phyloP scores from a whole-genome alignment of 805 yeast species.

The Candida maesae region DNA sequence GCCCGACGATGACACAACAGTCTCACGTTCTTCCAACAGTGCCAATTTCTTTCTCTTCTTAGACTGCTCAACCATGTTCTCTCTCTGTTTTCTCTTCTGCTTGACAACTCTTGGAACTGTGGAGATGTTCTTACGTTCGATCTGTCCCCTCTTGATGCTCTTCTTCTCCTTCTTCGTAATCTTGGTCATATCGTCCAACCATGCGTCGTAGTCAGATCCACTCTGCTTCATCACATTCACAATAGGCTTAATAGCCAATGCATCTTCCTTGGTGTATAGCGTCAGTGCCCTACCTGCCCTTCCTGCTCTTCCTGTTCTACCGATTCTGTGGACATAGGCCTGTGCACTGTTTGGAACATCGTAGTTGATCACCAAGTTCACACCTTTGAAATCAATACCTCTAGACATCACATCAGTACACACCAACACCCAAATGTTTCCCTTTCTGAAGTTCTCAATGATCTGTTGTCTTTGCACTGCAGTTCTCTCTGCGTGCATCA shows the following conservation, averaged over 20 bases:
- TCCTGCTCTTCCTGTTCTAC: slow-evolving; percentile 98
- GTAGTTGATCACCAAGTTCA: slow-evolving; percentile 89
- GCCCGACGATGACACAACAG: slow-evolving; percentile 7
- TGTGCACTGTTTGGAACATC: slow-evolving; percentile 95
- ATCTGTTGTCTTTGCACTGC: slow-evolving; percentile 82
- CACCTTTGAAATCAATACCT: slow-evolving; percentile 97
- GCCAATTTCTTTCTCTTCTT: slow-evolving; percentile 46
- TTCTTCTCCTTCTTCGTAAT: slow-evolving; percentile 61
- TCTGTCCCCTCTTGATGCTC: slow-evolving; percentile 50
- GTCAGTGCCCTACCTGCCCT: slow-evolving; percentile 84
- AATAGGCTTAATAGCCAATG: slow-evolving; percentile 69
- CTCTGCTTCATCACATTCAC: slow-evolving; percentile 95
- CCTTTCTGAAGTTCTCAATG: slow-evolving; percentile 79
- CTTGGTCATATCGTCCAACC: slow-evolving; percentile 77
- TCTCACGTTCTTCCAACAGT: slow-evolving; percentile 5
- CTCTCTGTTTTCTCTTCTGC: slow-evolving; percentile 56
- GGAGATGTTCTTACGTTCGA: slow-evolving; percentile 70
- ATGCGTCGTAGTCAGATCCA: slow-evolving; percentile 66
- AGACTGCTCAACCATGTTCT: slow-evolving; percentile 73
- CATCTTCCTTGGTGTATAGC: slow-evolving; percentile 88
- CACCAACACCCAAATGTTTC: slow-evolving; percentile 93
- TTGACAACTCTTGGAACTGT: slow-evolving; percentile 75
- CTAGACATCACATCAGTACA: slow-evolving; percentile 95
- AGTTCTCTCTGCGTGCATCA: slow-evolving; percentile 92
- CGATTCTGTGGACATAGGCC: slow-evolving; percentile 95